Conservation (phyloP, 2,329 filamentous ascomycete species). For the Trichoderma polysporum region DNA sequence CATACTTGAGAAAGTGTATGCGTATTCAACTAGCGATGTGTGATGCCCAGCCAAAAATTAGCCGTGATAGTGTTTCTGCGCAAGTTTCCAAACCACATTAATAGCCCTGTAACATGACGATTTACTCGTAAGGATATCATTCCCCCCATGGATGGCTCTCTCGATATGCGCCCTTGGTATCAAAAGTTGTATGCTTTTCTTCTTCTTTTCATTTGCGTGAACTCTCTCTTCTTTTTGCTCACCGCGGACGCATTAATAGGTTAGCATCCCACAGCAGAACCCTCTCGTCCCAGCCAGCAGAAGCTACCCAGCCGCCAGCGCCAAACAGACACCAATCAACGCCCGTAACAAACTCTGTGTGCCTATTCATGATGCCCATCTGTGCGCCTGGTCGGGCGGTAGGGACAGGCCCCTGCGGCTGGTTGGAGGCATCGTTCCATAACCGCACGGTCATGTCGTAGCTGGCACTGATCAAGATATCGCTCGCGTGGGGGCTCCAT, state of each 20-base stretch:
- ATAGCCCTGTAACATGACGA: background rate
- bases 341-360: constrained; percentile 94
- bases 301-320: constrained; percentile 91
- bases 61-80: background rate
- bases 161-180: background rate
- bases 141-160: background rate
- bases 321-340: constrained; percentile 99
- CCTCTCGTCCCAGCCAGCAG: constrained; percentile 90
- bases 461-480: constrained; percentile 82
- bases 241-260: constrained; percentile 40
- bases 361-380: constrained; percentile 82
- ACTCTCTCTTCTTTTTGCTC: background rate
- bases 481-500: constrained; percentile 92
- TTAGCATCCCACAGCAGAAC: constrained; percentile 90
- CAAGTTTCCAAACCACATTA: background rate
- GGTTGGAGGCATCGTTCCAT: constrained; percentile 74
- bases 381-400: constrained; percentile 61
- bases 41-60: background rate
- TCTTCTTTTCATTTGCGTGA: background rate
- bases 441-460: constrained; percentile 98
- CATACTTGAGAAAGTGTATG: background rate
- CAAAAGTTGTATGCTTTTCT: background rate
- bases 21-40: background rate
- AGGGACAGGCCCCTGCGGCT: constrained; percentile 36
- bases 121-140: background rate